Conservation (phyloP, 2,329 filamentous ascomycete species). For the Calonectria honghensis region DNA sequence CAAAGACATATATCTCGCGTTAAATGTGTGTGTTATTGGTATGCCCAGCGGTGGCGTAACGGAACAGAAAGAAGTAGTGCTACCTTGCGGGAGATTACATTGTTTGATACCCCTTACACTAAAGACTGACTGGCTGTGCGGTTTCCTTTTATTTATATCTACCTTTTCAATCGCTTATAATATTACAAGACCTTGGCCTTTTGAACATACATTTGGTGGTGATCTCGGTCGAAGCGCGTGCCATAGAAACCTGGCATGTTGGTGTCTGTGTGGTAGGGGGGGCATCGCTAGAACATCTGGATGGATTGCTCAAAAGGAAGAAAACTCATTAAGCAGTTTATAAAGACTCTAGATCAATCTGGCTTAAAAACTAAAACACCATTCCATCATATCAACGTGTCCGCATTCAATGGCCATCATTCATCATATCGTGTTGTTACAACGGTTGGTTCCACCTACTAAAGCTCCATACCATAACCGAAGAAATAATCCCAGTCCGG, state of each 20-base stretch:
- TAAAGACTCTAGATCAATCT: not conserved
- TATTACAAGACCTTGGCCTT: not conserved
- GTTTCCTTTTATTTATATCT: constrained; percentile 26
- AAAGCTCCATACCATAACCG: constrained; percentile 22
- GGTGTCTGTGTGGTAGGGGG: too few relatives aligned
- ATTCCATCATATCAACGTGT: not conserved
- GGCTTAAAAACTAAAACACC: not conserved
- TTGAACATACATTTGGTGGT: not conserved
- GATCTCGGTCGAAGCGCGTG: not conserved
- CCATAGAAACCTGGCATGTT: too few relatives aligned
- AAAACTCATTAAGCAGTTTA: not conserved
- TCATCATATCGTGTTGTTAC: too few relatives aligned
- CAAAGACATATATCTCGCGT: constrained; percentile 1
- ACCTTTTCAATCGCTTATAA: not conserved
- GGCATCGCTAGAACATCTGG: too few relatives aligned
- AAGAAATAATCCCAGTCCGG: constrained; percentile 15
- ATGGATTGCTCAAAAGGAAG: not conserved
- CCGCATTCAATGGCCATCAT: not conserved
- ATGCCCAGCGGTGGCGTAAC: constrained; percentile 42
- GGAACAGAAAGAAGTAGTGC: constrained; percentile 15
- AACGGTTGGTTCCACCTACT: not conserved
- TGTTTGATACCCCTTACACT: constrained; percentile 50
- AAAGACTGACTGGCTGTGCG: constrained; percentile 41
- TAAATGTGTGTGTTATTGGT: constrained; percentile 34
- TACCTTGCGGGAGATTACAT: constrained; percentile 36